These are phyloP conservation scores for Colletotrichum chlorophyti DNA, from an alignment of 2,329 filamentous ascomycete species.

Conservation along the genomic window DNA sequence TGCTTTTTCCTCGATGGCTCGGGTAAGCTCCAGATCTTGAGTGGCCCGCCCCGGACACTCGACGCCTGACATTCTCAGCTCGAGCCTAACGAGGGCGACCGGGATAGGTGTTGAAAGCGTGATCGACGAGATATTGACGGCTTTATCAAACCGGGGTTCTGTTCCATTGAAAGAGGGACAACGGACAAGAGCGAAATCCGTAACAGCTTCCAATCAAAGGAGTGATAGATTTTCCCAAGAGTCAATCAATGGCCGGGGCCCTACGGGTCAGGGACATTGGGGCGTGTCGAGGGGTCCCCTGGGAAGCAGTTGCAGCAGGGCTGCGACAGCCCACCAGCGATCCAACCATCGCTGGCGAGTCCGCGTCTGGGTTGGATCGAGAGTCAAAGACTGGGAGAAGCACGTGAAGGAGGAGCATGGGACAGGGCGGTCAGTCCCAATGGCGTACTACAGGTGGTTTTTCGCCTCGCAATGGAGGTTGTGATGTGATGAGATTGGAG, in stretches of 20 bases:
- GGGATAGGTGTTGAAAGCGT: too few relatives aligned
- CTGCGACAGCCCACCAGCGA: too few relatives aligned
- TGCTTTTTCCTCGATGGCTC: too few relatives aligned
- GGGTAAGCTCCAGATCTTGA: too few relatives aligned
- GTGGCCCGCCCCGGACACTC: too few relatives aligned
- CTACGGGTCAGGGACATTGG: slow-evolving; percentile 13
- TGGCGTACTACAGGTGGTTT: background rate
- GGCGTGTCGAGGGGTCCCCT: slow-evolving; percentile 10
- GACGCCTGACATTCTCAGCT: too few relatives aligned
- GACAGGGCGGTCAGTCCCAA: slow-evolving; percentile 1
- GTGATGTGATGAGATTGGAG: too few relatives aligned
- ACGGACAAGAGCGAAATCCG: slow-evolving; percentile 2
- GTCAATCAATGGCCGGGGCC: background rate
- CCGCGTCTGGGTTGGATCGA: slow-evolving; percentile 2
- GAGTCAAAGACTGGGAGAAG: background rate
- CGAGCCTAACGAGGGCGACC: too few relatives aligned
- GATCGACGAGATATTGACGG: slow-evolving; percentile 1
- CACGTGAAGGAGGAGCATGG: slow-evolving; percentile 22
- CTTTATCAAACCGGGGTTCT: background rate
- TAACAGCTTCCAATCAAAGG: slow-evolving; percentile 9
- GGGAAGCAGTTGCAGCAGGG: slow-evolving; percentile 12
- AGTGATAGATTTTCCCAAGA: background rate
- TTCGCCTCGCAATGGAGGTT: too few relatives aligned
- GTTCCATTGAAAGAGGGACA: too few relatives aligned
- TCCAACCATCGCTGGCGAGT: too few relatives aligned